These are phyloP conservation scores for Tuber umbilicatum DNA, from an alignment of 495 filamentous ascomycete genomes.

Conservation along the genomic window DNA sequence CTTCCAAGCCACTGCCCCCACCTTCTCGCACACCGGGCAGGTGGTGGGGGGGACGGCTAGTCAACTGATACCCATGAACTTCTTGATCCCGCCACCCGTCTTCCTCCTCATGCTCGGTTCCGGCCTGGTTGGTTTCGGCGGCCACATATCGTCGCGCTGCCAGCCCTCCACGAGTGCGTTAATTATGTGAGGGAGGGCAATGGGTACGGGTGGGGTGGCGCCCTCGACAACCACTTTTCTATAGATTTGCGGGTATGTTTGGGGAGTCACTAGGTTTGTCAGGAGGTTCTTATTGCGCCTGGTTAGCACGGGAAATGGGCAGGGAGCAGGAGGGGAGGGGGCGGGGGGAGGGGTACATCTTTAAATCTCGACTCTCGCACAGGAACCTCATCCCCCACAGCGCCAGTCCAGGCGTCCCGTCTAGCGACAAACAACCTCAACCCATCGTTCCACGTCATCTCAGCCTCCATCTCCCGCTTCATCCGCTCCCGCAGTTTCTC, in stretches of 20 bases:
- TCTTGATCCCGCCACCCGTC: slow-evolving; percentile 43
- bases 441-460: slow-evolving; percentile 77
- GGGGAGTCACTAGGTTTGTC: slow-evolving; percentile 62
- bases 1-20: not conserved
- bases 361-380: slow-evolving; percentile 37
- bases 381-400: slow-evolving; percentile 44
- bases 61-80: slow-evolving; percentile 19
- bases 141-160: slow-evolving; percentile 94
- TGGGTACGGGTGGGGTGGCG: slow-evolving; percentile 72
- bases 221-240: slow-evolving; percentile 72
- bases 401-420: slow-evolving; percentile 84
- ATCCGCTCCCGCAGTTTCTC: slow-evolving; percentile 55
- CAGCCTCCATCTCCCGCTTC: slow-evolving; percentile 57
- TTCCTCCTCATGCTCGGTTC: slow-evolving; percentile 40
- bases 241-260: slow-evolving; percentile 76
- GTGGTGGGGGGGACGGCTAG: not conserved
- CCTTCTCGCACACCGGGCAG: not conserved
- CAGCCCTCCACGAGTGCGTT: slow-evolving; percentile 81
- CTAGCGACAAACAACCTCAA: slow-evolving; percentile 65
- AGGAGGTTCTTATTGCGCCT: slow-evolving; percentile 52
- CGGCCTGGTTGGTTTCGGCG: slow-evolving; percentile 54
- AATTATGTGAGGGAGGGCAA: slow-evolving; percentile 76
- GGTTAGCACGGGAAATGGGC: not conserved
- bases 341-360: slow-evolving; percentile 16
- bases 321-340: not conserved